Evolutionary conservation across 805 yeast genomes (phyloP).

Genomic region (Komagataella mondaviorum): DNA sequence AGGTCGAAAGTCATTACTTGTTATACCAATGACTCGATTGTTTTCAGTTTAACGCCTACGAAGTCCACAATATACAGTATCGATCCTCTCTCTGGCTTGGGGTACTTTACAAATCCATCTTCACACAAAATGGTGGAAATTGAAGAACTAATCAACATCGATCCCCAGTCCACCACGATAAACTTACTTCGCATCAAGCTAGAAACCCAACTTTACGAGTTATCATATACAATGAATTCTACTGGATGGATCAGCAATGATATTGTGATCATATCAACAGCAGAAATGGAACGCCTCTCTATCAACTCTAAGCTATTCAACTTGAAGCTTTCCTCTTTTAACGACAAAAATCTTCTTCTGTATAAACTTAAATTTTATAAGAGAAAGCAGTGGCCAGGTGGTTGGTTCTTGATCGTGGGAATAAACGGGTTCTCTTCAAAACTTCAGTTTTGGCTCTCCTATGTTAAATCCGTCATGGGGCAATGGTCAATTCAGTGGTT

Average conservation of each 20-base stretch:
- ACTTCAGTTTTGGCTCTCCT: conserved; percentile 38
- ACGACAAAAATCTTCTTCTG: conserved; percentile 4
- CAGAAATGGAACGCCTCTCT: conserved; percentile 29
- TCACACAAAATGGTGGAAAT: conserved; percentile 19
- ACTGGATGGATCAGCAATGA: conserved; percentile 59
- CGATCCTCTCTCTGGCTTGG: conserved; percentile 24
- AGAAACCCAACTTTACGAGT: conserved; percentile 33
- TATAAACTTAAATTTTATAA: conserved; percentile 23
- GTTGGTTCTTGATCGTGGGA: conserved; percentile 37
- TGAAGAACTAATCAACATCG: conserved; percentile 17
- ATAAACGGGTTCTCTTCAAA: conserved; percentile 20
- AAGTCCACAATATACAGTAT: conserved; percentile 17
- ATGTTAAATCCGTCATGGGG: conserved; percentile 33
- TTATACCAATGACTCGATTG: conserved; percentile 11
- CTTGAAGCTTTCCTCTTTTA: conserved; percentile 8
- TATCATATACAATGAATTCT: conserved; percentile 42
- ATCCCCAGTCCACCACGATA: conserved; percentile 12
- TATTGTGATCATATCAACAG: conserved; percentile 32
- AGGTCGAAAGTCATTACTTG: conserved; percentile 16
- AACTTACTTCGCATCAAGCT: conserved; percentile 32
- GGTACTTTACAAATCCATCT: conserved; percentile 31
- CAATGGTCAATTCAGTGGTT: conserved; percentile 45
- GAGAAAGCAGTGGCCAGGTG: conserved; percentile 39
- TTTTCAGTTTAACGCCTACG: conserved; percentile 14
- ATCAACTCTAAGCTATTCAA: conserved; percentile 16